These are phyloP conservation scores for Trametes versicolor DNA, from an alignment of 1,284 basidiomycete species.

Conservation along the genomic window DNA sequence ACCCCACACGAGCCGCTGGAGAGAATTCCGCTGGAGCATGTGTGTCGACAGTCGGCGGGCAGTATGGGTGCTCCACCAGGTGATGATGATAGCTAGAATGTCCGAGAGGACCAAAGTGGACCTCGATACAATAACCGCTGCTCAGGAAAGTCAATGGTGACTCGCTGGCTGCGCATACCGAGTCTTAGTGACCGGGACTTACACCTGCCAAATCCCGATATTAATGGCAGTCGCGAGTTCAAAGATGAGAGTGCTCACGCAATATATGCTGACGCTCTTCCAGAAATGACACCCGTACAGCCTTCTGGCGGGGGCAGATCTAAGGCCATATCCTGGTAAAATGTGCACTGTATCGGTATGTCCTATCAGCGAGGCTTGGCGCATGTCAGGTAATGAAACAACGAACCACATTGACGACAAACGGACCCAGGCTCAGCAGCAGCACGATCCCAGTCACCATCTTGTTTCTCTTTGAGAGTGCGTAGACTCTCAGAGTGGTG, in stretches of 20 bases:
- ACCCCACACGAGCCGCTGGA: neutral
- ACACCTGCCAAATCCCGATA: neutral
- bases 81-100: neutral
- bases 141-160: too few species aligned
- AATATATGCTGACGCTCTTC: neutral
- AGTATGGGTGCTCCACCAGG: neutral
- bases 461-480: neutral
- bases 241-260: neutral
- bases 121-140: neutral
- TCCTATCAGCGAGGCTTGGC: neutral
- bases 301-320: neutral
- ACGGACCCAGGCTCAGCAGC: neutral
- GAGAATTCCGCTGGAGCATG: neutral
- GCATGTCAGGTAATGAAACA: neutral
- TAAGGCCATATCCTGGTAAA: neutral
- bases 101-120: neutral
- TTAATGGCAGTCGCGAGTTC: neutral
- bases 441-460: neutral
- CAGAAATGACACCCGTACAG: neutral
- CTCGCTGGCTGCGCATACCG: too few species aligned
- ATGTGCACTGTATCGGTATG: neutral
- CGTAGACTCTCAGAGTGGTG: constrained; percentile 1
- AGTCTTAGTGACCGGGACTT: neutral
- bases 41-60: neutral
- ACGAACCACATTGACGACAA: neutral